These are phyloP conservation scores for Psilocybe sp. DNA, from an alignment of 768 basidiomycete genomes.

Conservation along the genomic window DNA sequence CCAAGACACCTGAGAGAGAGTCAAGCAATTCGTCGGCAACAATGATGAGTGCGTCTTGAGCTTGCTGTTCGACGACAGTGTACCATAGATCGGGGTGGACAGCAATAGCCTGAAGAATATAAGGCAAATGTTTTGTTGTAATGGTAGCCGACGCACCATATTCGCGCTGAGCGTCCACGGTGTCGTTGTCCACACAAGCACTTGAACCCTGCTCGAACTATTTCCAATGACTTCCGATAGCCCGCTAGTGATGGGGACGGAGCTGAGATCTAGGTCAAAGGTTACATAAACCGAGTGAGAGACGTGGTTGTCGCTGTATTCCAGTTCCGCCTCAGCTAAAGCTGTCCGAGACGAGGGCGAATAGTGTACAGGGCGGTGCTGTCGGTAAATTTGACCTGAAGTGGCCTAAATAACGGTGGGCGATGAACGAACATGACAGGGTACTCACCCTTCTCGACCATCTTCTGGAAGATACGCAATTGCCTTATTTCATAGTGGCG, in stretches of 20 bases:
- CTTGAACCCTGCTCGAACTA: conserved; percentile 31
- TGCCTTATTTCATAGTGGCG: conserved; percentile 87
- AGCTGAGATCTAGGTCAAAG: conserved; percentile 55
- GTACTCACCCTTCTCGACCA: conserved; percentile 84
- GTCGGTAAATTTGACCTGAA: conserved; percentile 77
- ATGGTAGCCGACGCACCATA: conserved; percentile 56
- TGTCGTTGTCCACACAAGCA: conserved; percentile 96
- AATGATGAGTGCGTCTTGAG: conserved; percentile 30
- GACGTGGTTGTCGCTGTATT: conserved; percentile 84
- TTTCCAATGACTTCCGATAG: conserved; percentile 31
- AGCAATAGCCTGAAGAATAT: conserved; percentile 71
- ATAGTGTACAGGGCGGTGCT: conserved; percentile 89
- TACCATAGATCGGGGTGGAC: conserved; percentile 76
- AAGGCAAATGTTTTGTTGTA: background rate
- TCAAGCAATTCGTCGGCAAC: conserved; percentile 52
- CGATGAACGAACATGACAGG: too few relatives aligned
- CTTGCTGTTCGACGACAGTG: conserved; percentile 36
- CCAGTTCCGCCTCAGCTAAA: conserved; percentile 90
- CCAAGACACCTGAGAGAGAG: conserved; percentile 33
- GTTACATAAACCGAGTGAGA: conserved; percentile 87
- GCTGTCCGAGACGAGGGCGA: conserved; percentile 95
- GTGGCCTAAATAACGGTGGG: background rate
- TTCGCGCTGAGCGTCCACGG: conserved; percentile 97
- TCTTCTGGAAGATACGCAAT: conserved; percentile 76
- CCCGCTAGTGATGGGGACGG: conserved; percentile 14